Evolutionary conservation across 2,329 filamentous ascomycete genomes (phyloP), one percentile per base, ranked within the genome.

Genomic region (Botrytis medusae): DNA sequence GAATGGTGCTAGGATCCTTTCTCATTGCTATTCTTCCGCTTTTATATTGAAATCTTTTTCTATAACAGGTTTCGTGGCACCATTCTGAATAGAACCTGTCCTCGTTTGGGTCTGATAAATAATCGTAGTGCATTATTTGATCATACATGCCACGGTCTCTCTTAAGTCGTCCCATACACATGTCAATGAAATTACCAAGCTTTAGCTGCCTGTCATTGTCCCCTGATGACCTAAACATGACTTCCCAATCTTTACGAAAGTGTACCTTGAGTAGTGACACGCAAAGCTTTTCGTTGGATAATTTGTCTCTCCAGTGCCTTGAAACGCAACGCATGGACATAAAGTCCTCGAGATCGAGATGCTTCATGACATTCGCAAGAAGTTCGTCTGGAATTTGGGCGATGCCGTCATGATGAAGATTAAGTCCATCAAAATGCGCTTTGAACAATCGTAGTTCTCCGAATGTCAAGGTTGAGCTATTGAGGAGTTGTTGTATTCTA

Each of bases 341-440:
- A 12, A 77, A 42, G 62, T 80, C 79, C 37, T 78, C 76, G 10
- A 79, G 74, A 32, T 76, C 72, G 37, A 81, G 73, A 68, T 77
- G 51, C 9, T 72, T 46, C 14, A 74, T 57, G 20, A 80, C 72
- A 37, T 37, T 48, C 5, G 74, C 46, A 32, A 78, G 51, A 51
- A 80, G 40, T 32, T 80, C 79, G 6, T 71, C 32, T 14, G 77
- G 79, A 14, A 80, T 34, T 8, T 64, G 63, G 25, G 32, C 74
- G 67, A 61, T 60, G 32, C 40, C 44, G 29, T 72, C 70, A 46
- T 32, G 54, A 25, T 32, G 14, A 48, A 68, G 65, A 34, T 51
- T 74, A 67, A 54, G 77, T 48, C n/a, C 20, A 34, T 60, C 40
- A 46, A 68, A 68, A 60, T 72, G 51, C 34, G 51, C 70, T 25